Percentiles rank a stretch among this genome's conserved stretches.
These are phyloP conservation scores for Sonneratia alba DNA, from an alignment of 345 rosid genomes.

Conservation along the genomic window DNA sequence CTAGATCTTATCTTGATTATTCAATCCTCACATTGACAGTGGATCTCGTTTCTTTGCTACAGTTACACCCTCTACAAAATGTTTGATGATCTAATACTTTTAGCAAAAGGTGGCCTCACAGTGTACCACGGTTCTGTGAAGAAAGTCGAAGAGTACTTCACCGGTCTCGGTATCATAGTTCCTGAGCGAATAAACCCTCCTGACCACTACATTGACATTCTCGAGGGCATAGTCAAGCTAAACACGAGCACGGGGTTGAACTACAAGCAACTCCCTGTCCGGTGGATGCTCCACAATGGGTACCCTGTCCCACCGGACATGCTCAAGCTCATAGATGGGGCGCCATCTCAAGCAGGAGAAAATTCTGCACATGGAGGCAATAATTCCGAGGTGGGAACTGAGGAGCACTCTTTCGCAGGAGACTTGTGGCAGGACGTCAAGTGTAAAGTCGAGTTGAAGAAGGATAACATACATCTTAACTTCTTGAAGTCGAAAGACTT, in stretches of 20 bases:
- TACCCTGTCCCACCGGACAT: constrained; percentile 84
- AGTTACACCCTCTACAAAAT: constrained; percentile 80
- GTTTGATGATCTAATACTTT: constrained; percentile 96
- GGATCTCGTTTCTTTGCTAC: constrained; percentile 18
- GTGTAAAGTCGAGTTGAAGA: constrained; percentile 48
- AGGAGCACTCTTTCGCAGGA: constrained; percentile 56
- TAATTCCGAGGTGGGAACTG: constrained; percentile 22
- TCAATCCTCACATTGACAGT: too few species aligned
- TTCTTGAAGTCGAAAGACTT: constrained; percentile 48
- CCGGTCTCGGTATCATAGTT: constrained; percentile 62
- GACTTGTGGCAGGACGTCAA: constrained; percentile 80
- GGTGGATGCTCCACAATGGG: constrained; percentile 99
- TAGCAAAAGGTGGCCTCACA: constrained; percentile 89
- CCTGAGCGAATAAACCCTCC: constrained; percentile 96
- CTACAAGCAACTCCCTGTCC: constrained; percentile 69
- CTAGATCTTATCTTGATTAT: background rate
- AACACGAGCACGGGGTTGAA: constrained; percentile 49
- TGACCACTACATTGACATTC: constrained; percentile 90
- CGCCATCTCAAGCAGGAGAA: constrained; percentile 32
- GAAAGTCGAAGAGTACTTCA: constrained; percentile 86
- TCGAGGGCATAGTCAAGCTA: constrained; percentile 83
- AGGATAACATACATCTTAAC: constrained; percentile 46
- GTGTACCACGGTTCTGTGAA: constrained; percentile 93
- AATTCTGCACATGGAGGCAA: constrained; percentile 44
- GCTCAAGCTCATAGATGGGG: constrained; percentile 59